Conservation (phyloP, 192 early-diverging fungal genomes). For the Dimargaris xerosporica region DNA sequence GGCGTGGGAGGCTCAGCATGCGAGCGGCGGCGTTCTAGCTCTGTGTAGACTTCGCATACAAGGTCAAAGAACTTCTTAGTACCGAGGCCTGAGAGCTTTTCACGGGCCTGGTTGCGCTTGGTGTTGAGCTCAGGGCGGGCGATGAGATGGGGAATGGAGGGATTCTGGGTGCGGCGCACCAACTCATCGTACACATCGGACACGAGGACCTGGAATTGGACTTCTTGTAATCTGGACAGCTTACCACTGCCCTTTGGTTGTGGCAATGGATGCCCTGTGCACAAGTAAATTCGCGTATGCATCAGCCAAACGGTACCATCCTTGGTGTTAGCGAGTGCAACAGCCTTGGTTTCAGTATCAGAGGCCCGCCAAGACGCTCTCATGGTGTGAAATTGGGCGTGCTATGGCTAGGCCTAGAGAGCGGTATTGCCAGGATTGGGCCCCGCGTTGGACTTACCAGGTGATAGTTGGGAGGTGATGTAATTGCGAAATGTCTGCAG, state of each 20-base stretch:
- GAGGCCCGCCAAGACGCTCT: not conserved
- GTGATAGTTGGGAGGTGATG: constrained; percentile 3
- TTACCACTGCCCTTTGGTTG: constrained; percentile 27
- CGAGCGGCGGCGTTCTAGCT: constrained; percentile 26
- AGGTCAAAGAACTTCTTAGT: constrained; percentile 79
- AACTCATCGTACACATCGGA: constrained; percentile 96
- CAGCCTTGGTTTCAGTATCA: not conserved
- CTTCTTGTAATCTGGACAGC: constrained; percentile 53
- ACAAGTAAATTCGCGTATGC: not conserved
- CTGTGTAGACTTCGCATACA: constrained; percentile 73
- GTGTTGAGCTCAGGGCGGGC: constrained; percentile 56
- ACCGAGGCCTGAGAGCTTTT: constrained; percentile 88
- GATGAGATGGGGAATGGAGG: constrained; percentile 11
- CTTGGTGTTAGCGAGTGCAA: not conserved
- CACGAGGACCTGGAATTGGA: constrained; percentile 87
- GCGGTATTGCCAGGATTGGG: too few species aligned
- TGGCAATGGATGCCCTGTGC: not conserved
- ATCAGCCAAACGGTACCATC: not conserved
- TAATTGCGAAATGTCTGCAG: constrained; percentile 7
- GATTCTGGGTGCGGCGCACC: constrained; percentile 35
- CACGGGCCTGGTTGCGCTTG: constrained; percentile 89
- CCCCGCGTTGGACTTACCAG: too few species aligned
- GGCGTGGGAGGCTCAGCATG: too few species aligned
- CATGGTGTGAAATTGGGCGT: too few species aligned
- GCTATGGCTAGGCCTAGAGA: too few species aligned